A percentile compares a stretch with the other conserved stretches of the same genome.
These are phyloP conservation scores for Podila minutissima DNA, from an alignment of 192 early-diverging fungal species.

Conservation along the genomic window DNA sequence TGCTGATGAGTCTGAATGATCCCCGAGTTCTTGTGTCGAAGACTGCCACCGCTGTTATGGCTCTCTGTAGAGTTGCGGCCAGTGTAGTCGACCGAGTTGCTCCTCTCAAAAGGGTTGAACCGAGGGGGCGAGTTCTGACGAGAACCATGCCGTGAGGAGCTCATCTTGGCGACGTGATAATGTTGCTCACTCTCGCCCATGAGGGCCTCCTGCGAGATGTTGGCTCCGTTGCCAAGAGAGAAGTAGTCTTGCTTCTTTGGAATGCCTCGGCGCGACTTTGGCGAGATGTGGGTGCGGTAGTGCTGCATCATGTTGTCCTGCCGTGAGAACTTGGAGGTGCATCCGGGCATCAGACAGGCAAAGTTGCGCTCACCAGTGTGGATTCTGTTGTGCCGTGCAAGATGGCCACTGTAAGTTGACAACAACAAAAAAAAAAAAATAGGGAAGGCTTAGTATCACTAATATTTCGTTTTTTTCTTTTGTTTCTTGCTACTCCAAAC, in stretches of 20 bases:
- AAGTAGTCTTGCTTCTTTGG: slow-evolving; percentile 27
- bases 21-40: slow-evolving; percentile 38
- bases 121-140: slow-evolving; percentile 42
- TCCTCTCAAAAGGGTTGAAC: slow-evolving; percentile 39
- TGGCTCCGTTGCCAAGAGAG: slow-evolving; percentile 17
- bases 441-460: no score
- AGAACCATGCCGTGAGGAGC: slow-evolving; percentile 28
- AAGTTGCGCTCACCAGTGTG: slow-evolving; percentile 89
- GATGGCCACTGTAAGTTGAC: slow-evolving; percentile 67
- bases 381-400: slow-evolving; percentile 83
- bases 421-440: no score
- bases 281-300: slow-evolving; percentile 81
- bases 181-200: slow-evolving; percentile 12
- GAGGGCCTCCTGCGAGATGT: slow-evolving; percentile 30
- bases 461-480: no score
- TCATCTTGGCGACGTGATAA: slow-evolving; percentile 27
- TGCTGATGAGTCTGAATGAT: slow-evolving; percentile 45
- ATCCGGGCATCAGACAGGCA: slow-evolving; percentile 72
- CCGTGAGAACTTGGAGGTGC: slow-evolving; percentile 78
- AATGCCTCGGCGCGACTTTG: slow-evolving; percentile 66
- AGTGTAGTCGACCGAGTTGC: slow-evolving; percentile 21
- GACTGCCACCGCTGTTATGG: slow-evolving; percentile 1
- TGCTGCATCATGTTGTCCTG: slow-evolving; percentile 93
- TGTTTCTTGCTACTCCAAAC: neutral
- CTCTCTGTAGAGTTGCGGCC: slow-evolving; percentile 18